Evolutionary conservation across 192 early-diverging fungal genomes (phyloP).

Genomic region (Mortierella alpina): DNA sequence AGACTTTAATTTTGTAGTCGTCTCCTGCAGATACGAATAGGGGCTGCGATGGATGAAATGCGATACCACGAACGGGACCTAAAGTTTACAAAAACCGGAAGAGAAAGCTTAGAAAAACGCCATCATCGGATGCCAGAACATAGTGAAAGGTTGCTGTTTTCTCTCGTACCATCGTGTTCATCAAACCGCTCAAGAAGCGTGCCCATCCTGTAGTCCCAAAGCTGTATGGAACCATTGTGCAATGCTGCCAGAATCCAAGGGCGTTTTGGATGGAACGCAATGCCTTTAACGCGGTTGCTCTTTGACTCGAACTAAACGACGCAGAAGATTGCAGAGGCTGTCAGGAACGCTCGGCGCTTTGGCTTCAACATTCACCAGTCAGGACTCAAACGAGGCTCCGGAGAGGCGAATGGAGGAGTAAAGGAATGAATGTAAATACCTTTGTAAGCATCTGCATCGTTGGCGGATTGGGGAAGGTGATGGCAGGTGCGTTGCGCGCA

Average conservation of each 20-base stretch:
- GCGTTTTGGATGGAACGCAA: constrained; percentile 96
- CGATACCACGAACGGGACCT: constrained; percentile 97
- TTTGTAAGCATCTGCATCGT: constrained; percentile 87
- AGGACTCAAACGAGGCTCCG: no score
- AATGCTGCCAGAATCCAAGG: constrained; percentile 98
- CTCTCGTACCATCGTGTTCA: constrained; percentile 93
- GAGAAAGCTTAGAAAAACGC: background rate
- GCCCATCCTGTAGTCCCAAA: constrained; percentile 99
- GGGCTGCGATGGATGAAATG: constrained; percentile 96
- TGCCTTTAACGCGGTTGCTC: constrained; percentile 96
- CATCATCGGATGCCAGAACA: background rate
- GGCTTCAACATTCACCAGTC: no score
- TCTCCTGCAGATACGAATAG: constrained; percentile 98
- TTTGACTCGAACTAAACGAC: constrained; percentile 94
- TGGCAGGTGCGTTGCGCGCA: background rate
- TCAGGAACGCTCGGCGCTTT: no score
- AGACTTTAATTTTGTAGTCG: constrained; percentile 99
- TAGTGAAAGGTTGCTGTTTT: background rate
- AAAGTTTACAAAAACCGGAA: background rate
- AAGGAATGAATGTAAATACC: constrained; percentile 51
- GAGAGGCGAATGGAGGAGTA: background rate
- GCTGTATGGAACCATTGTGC: constrained; percentile 97
- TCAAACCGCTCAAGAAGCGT: constrained; percentile 98
- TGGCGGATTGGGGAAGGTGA: background rate
- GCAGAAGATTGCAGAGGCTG: background rate